Evolutionary conservation across 1,284 basidiomycete species (phyloP), one percentile per base, ranked within the genome.

Genomic region (Cerrena zonata): DNA sequence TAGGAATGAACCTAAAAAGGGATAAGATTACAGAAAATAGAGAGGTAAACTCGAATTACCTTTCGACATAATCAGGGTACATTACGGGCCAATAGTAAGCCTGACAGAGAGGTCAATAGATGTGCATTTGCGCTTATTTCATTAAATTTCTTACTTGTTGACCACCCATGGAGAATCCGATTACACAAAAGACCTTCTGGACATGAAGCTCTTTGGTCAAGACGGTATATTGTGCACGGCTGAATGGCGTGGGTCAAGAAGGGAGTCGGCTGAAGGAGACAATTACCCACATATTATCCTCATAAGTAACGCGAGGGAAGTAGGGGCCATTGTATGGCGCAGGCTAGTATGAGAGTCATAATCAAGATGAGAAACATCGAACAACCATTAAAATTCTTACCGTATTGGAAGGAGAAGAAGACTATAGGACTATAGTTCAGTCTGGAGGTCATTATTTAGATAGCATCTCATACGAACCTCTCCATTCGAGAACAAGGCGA

Each of bases 101-200:
- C 76, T 82, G 34, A 2, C 4, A 48, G 2, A 43, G 42, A 5
- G 12, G 7, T 45, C 22, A 19, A 2, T 18, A 10, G 18, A n/a
- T n/a, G n/a, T n/a, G n/a, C n/a, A n/a, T n/a, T n/a, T n/a, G n/a
- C n/a, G n/a, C n/a, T n/a, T n/a, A n/a, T n/a, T 38, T 34, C 30
- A 34, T 34, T 34, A 34, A 7, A 34, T 15, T 27, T 38, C 54
- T 39, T 47, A 72, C 79, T 69, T 79, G 79, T 58, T 80, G 79
- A 2, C 73, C 81, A 37, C 80, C 79, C 80, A 83, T 83, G 5
- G 79, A 82, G 59, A 82, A 83, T 0, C 79, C 79, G 18, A 81
- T 69, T 23, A 75, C 79, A 41, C 74, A 73, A 51, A 69, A 71
- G 0, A 79, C 63, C 56, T 78, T 76, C 45, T 72, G 64, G 18